phyloP scores from a whole-genome alignment of 2,329 filamentous ascomycete species.

The Phialocephala sp. region DNA sequence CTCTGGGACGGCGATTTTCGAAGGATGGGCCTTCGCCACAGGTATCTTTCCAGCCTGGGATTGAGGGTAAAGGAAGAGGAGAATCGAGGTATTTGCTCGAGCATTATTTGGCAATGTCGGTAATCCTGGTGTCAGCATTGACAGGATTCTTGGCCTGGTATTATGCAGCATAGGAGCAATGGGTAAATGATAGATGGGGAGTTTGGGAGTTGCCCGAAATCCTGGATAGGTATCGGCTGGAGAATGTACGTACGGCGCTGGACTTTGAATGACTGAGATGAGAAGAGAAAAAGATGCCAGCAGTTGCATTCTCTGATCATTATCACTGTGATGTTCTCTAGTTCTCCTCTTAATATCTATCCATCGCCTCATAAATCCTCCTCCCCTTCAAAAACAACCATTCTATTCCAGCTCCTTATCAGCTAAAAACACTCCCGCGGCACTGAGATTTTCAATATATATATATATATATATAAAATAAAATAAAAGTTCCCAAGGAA shows the following conservation, averaged over 20 bases:
- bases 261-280: background rate
- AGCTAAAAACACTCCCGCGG: no score
- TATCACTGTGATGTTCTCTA: no score
- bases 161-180: background rate
- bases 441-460: no score
- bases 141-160: background rate
- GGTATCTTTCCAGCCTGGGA: background rate
- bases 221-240: background rate
- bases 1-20: slow-evolving; percentile 11
- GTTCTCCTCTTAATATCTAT: no score
- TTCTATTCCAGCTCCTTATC: no score
- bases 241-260: background rate
- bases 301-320: no score
- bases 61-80: background rate
- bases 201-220: background rate
- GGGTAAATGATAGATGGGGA: background rate
- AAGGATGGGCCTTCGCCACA: background rate
- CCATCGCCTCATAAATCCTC: no score
- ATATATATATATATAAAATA: no score
- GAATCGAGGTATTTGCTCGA: background rate
- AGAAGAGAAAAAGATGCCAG: no score
- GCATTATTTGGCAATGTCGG: background rate
- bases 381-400: no score
- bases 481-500: no score
- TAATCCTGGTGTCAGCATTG: background rate